Percentiles rank a stretch among this genome's conserved stretches.
phyloP scores from a whole-genome alignment of 2,329 filamentous ascomycete species.

The Neobulgaria alba region DNA sequence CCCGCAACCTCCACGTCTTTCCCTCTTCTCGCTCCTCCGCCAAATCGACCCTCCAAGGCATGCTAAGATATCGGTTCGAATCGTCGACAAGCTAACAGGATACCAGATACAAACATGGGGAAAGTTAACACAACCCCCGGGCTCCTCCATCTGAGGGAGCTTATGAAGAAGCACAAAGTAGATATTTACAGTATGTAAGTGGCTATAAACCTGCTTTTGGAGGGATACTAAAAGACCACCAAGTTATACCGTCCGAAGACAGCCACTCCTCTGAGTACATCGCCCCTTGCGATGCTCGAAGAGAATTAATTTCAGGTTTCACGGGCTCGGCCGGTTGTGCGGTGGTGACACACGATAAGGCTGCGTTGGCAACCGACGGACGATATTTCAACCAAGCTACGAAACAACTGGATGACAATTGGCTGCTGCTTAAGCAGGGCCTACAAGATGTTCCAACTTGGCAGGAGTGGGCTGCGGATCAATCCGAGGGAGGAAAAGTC shows the following conservation, averaged over 20 bases:
- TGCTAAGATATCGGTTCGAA: slow-evolving; percentile 4
- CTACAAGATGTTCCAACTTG: slow-evolving; percentile 91
- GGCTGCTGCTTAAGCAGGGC: slow-evolving; percentile 86
- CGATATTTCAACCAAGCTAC: slow-evolving; percentile 96
- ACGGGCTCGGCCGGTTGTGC: slow-evolving; percentile 91
- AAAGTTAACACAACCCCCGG: slow-evolving; percentile 70
- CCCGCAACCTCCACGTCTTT: slow-evolving; percentile 16
- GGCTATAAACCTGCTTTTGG: slow-evolving; percentile 15
- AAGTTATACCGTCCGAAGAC: slow-evolving; percentile 94
- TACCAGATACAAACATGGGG: slow-evolving; percentile 49
- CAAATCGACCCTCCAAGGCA: slow-evolving; percentile 5
- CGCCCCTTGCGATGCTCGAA: slow-evolving; percentile 84
- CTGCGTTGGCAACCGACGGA: slow-evolving; percentile 86
- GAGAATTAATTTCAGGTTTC: slow-evolving; percentile 89
- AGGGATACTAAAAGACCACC: slow-evolving; percentile 27
- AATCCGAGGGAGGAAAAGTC: slow-evolving; percentile 75
- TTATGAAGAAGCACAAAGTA: slow-evolving; percentile 82
- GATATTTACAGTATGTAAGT: slow-evolving; percentile 76
- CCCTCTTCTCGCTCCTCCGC: slow-evolving; percentile 19
- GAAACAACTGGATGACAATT: slow-evolving; percentile 85
- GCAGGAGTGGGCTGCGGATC: slow-evolving; percentile 90
- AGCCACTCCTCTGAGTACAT: slow-evolving; percentile 98
- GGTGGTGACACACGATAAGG: slow-evolving; percentile 77
- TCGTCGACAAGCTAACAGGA: slow-evolving; percentile 1
- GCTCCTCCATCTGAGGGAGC: slow-evolving; percentile 64